Percentiles rank a stretch among this genome's conserved stretches.
phyloP scores from a whole-genome alignment of 371 early-diverging fungal genomes.

The Blakeslea trispora region DNA sequence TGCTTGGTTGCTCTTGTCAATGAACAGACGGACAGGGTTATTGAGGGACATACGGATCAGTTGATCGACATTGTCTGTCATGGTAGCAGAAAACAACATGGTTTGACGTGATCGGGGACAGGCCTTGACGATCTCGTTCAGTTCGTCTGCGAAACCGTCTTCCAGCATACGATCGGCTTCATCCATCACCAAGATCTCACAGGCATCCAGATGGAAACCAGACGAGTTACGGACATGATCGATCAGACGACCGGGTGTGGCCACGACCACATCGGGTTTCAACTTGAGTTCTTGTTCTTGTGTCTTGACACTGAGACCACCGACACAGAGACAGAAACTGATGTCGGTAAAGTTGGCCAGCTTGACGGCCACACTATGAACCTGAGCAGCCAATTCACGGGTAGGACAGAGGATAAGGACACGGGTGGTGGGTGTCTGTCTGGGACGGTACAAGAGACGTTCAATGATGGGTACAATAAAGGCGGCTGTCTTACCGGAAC shows the following conservation, averaged over 20 bases:
- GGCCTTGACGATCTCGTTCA: constrained; percentile 91
- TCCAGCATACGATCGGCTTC: constrained; percentile 99
- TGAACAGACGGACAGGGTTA: constrained; percentile 88
- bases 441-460: constrained; percentile 88
- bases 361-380: constrained; percentile 89
- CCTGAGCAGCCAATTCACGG: constrained; percentile 98
- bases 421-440: constrained; percentile 78
- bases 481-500: constrained; percentile 99
- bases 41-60: constrained; percentile 91
- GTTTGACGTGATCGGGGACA: constrained; percentile 95
- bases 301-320: constrained; percentile 89
- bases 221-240: constrained; percentile 96
- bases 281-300: constrained; percentile 92
- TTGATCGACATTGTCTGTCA: constrained; percentile 99
- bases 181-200: constrained; percentile 99
- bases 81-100: constrained; percentile 99
- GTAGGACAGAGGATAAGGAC: constrained; percentile 99
- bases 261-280: constrained; percentile 97
- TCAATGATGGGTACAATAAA: constrained; percentile 98
- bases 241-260: constrained; percentile 99
- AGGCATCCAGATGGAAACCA: constrained; percentile 83
- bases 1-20: constrained; percentile 80
- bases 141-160: constrained; percentile 98
- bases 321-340: constrained; percentile 82
- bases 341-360: constrained; percentile 91